A percentile compares a stretch with the other conserved stretches of the same genome.
Evolutionary conservation across 2,329 filamentous ascomycete genomes (phyloP).

Genomic region (Ophiostoma montium): DNA sequence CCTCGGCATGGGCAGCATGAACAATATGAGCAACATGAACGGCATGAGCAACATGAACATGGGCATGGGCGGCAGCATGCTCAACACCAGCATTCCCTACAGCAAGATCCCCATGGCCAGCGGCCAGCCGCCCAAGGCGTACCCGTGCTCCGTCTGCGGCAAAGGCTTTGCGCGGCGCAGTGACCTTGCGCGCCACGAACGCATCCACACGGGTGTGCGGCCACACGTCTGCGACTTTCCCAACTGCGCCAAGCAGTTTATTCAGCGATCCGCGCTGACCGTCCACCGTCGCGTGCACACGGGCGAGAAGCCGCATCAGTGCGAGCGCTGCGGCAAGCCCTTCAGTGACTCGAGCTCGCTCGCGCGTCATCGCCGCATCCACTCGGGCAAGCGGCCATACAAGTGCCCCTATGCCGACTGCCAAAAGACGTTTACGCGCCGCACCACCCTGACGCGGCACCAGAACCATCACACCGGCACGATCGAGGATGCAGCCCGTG

Average conservation of each 20-base stretch:
- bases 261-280: constrained; percentile 87
- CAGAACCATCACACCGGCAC: constrained; percentile 94
- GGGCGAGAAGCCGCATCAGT: constrained; percentile 96
- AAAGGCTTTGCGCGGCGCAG: constrained; percentile 90
- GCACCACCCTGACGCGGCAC: constrained; percentile 87
- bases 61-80: background rate
- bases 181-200: constrained; percentile 88
- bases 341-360: constrained; percentile 95
- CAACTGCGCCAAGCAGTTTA: constrained; percentile 89
- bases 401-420: constrained; percentile 96
- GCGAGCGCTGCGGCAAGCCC: constrained; percentile 91
- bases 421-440: constrained; percentile 94
- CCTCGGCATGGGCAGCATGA: background rate
- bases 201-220: constrained; percentile 82
- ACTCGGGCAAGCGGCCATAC: constrained; percentile 90
- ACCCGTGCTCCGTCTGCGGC: constrained; percentile 75
- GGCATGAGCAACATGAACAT: background rate
- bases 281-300: constrained; percentile 94
- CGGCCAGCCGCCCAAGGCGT: constrained; percentile 42
- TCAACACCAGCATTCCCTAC: constrained; percentile 16
- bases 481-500: constrained; percentile 81
- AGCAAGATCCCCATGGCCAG: constrained; percentile 11
- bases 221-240: constrained; percentile 87
- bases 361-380: constrained; percentile 83
- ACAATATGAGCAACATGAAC: background rate